Percentiles rank a stretch among this genome's conserved stretches.
Evolutionary conservation across 805 yeast genomes (phyloP).

Genomic region (Metschnikowia aberdeeniae): DNA sequence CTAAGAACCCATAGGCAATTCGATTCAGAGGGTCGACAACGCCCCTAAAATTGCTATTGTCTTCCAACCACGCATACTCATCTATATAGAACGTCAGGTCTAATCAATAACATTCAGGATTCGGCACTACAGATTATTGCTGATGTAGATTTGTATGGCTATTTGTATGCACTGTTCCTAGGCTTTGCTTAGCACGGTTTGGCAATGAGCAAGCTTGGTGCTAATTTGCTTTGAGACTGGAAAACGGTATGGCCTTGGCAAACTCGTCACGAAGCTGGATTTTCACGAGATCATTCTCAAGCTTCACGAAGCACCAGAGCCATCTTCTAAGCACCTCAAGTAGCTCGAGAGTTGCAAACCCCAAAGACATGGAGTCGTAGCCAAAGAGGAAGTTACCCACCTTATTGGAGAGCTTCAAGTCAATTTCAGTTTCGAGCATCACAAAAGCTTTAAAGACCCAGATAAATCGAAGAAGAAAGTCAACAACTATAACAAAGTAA

Average conservation of each 20-base stretch:
- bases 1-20: background rate
- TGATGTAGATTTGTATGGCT: background rate
- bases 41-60: background rate
- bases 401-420: constrained; percentile 13
- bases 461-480: constrained; percentile 64
- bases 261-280: constrained; percentile 19
- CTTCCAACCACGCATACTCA: background rate
- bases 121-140: background rate
- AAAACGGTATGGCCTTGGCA: constrained; percentile 14
- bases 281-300: constrained; percentile 68
- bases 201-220: background rate
- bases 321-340: constrained; percentile 81
- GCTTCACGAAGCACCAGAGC: constrained; percentile 82
- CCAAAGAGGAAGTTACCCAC: constrained; percentile 30
- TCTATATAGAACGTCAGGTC: constrained; percentile 1
- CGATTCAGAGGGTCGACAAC: background rate
- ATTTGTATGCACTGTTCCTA: too few relatives aligned
- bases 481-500: constrained; percentile 53
- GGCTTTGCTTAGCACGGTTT: too few relatives aligned
- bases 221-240: constrained; percentile 9
- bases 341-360: constrained; percentile 63
- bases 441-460: constrained; percentile 64
- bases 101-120: background rate
- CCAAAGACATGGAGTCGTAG: constrained; percentile 42
- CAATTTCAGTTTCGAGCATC: constrained; percentile 24